phyloP scores from a whole-genome alignment of 495 filamentous ascomycete genomes.

The Podospora australis region DNA sequence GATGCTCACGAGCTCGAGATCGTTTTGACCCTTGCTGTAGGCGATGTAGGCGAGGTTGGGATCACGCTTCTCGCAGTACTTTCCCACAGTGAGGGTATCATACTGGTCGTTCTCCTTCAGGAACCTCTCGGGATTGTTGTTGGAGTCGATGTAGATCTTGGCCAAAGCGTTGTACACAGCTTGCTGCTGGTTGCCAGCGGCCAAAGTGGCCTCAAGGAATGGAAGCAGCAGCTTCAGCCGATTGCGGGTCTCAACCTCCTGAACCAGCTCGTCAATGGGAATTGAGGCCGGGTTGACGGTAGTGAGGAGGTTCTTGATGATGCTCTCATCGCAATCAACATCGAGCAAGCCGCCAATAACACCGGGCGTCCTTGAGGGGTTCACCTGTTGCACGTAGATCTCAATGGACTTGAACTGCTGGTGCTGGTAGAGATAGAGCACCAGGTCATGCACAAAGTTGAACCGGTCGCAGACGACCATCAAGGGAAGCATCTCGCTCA shows the following conservation, averaged over 20 bases:
- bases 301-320: slow-evolving; percentile 88
- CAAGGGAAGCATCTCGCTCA: slow-evolving; percentile 88
- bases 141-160: slow-evolving; percentile 99
- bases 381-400: slow-evolving; percentile 98
- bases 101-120: slow-evolving; percentile 97
- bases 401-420: slow-evolving; percentile 99
- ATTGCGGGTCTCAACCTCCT: slow-evolving; percentile 91
- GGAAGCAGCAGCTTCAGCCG: slow-evolving; percentile 92
- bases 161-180: slow-evolving; percentile 97
- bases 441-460: slow-evolving; percentile 95
- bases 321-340: slow-evolving; percentile 91
- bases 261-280: slow-evolving; percentile 92
- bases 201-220: slow-evolving; percentile 90
- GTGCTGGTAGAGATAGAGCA: slow-evolving; percentile 97
- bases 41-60: slow-evolving; percentile 95
- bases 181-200: slow-evolving; percentile 90
- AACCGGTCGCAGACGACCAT: slow-evolving; percentile 99
- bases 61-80: slow-evolving; percentile 98
- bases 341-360: slow-evolving; percentile 95
- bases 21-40: slow-evolving; percentile 94
- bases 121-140: slow-evolving; percentile 98
- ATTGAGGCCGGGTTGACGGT: slow-evolving; percentile 81
- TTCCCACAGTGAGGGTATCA: slow-evolving; percentile 85
- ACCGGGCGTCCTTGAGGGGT: slow-evolving; percentile 85
- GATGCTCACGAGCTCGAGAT: slow-evolving; percentile 93